Base-by-base conservation (phyloP, 768 basidiomycete species). In the Mycena alexandri region DNA sequence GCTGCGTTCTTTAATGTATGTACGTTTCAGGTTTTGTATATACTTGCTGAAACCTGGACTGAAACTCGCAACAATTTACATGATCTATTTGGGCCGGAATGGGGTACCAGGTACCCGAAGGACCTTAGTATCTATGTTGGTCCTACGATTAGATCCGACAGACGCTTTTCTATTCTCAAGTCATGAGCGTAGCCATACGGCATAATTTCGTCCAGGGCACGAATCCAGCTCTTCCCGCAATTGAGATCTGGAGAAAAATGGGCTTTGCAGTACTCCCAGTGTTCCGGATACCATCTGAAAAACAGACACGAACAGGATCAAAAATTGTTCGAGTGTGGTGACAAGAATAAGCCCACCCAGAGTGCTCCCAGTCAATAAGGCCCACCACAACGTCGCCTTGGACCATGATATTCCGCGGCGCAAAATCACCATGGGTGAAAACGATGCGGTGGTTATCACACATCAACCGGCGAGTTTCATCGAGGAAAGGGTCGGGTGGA, bases 391-490 rank as follows among this genome's bases (percentile, higher is more conserved):
- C 47, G 42, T 56, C 47, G 8, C 38, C 59, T n/a, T 14, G 46
- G 4, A 61, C 47, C 21, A 61, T 24, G 6, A 61, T 61, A 51
- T 61, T 61, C 8, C 59, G 36, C 19, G 59, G 48, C 38, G 59
- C 47, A 4, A 61, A 29, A 9, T 61, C 47, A 3, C 48, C 48
- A 21, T 61, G 59, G 1, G 48, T 61, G 19, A 61, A 61, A 14
- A 61, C 41, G 51, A 61, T 61, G 19, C 60, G 60, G 34, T 61
- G 60, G 1, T 36, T 43, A 19, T 61, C 60, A 21, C 54, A 25
- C 60, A 44, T 52, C 50, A 61, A 9, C 14, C 14, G n/a, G 0
- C 50, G 60, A 3, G 60, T 61, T 14, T 61, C 60, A 7, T 42
- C 50, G 10, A 52, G 41, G 25, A 52, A 61, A 9, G 38, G 29